Evolutionary conservation across 148 eudicot species (phyloP).

Genomic region (Fagopyrum tataricum): DNA sequence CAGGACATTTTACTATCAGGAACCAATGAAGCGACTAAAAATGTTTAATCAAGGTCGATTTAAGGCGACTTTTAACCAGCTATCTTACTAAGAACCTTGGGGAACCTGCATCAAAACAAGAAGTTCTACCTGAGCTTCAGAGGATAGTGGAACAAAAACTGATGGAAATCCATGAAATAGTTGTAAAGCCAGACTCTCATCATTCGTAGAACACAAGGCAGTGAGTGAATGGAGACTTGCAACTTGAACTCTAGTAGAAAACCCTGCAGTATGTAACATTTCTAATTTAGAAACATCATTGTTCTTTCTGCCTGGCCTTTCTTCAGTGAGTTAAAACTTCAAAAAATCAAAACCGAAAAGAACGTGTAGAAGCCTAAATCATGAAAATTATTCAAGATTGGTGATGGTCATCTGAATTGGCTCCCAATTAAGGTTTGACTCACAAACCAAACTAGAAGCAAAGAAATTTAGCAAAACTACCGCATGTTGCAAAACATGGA

Average conservation of each 20-base stretch:
- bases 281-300: neutral
- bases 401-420: neutral
- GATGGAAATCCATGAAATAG: conserved; percentile 62
- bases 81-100: neutral
- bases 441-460: neutral
- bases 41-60: neutral
- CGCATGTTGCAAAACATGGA: neutral
- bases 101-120: conserved; percentile 5
- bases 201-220: conserved; percentile 43
- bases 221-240: conserved; percentile 63
- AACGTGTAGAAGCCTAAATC: neutral
- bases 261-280: conserved; percentile 30
- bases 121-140: conserved; percentile 47
- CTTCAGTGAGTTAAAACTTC: neutral
- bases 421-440: neutral
- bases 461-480: neutral
- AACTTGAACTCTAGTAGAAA: conserved; percentile 54
- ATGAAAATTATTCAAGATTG: neutral
- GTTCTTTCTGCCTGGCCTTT: neutral
- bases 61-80: neutral
- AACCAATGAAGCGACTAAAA: neutral
- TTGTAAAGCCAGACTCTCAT: conserved; percentile 41
- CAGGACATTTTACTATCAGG: neutral
- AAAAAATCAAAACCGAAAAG: neutral
- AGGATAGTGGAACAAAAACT: conserved; percentile 63